Evolutionary conservation across 306 rosid genomes (phyloP), one percentile per base, ranked within the genome.

Genomic region (Aeschynomene evenia): DNA sequence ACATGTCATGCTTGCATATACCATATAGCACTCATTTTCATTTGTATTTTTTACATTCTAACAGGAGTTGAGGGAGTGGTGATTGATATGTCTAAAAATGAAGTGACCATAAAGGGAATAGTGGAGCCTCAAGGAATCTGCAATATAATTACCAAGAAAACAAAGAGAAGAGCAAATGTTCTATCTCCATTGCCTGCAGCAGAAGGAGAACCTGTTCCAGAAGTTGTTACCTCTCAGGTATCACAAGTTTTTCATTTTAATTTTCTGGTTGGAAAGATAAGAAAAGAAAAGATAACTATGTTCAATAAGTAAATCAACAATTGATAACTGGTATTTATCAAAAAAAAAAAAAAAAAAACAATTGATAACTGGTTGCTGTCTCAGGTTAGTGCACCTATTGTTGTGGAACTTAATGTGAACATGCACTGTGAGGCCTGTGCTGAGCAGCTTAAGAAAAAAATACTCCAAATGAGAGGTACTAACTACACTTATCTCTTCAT

Each of bases 351-450:
- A n/a, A n/a, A n/a, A n/a, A n/a, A n/a, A n/a, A n/a, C n/a, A n/a
- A n/a, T n/a, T n/a, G 26, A 1, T 24, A 29, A 60, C 18, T 75
- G 84, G 37, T 74, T 67, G 23, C 4, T 75, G 39, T 24, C 81
- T n/a, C 76, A 92, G 98, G 96, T 81, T 62, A 68, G 77, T 80
- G 92, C 68, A 64, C 72, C 81, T 26, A 80, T 72, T 64, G 77
- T 86, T 12, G 96, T 92, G 80, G 98, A 88, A 69, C 96, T 92
- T 74, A 80, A 74, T 53, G 82, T 90, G 20, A 88, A 85, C 82
- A 90, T 92, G 98, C 98, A 92, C 69, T 92, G 98, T 76, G 91
- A 83, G 71, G 96, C 96, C 13, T 92, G 98, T 80, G 98, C 98
- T 57, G 78, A 79, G 67, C 96, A 92, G 58, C 93, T 92, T 40